These are phyloP conservation scores for Aspergillus sparsus DNA, from an alignment of 495 filamentous ascomycete species.

Conservation along the genomic window DNA sequence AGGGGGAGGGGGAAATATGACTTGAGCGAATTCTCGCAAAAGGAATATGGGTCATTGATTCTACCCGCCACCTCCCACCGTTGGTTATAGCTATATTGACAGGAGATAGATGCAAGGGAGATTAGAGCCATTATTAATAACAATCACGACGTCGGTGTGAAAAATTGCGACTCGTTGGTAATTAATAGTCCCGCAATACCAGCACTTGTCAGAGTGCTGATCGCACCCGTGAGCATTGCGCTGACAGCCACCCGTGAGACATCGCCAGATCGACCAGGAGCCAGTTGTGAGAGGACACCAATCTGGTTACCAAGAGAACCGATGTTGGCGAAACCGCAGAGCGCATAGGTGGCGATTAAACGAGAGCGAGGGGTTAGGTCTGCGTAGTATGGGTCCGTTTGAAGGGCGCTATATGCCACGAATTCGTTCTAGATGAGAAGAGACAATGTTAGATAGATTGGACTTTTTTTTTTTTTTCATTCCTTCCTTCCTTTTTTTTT, in stretches of 20 bases:
- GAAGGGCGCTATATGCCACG: conserved; percentile 58
- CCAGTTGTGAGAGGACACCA: conserved; percentile 78
- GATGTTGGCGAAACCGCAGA: conserved; percentile 81
- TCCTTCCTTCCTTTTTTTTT: too few relatives aligned
- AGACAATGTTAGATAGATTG: conserved; percentile 7
- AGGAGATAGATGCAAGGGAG: background rate
- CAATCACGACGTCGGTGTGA: background rate
- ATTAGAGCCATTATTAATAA: background rate
- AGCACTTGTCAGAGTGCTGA: conserved; percentile 79
- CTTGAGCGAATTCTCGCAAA: too few relatives aligned
- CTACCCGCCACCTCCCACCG: background rate
- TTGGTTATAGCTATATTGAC: background rate
- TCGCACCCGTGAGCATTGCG: conserved; percentile 74
- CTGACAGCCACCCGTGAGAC: conserved; percentile 74
- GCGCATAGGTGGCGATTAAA: conserved; percentile 70
- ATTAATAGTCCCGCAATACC: conserved; percentile 76
- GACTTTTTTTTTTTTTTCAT: conserved; percentile 2
- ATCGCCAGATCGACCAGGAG: conserved; percentile 70
- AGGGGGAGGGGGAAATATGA: too few relatives aligned
- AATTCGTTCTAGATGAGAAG: conserved; percentile 57
- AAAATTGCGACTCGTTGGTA: conserved; percentile 50
- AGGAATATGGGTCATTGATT: too few relatives aligned
- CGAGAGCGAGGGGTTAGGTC: conserved; percentile 66
- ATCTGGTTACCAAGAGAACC: conserved; percentile 83
- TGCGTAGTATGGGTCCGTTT: conserved; percentile 46